phyloP scores from a whole-genome alignment of 192 early-diverging fungal genomes.

The Coemansia pectinata region DNA sequence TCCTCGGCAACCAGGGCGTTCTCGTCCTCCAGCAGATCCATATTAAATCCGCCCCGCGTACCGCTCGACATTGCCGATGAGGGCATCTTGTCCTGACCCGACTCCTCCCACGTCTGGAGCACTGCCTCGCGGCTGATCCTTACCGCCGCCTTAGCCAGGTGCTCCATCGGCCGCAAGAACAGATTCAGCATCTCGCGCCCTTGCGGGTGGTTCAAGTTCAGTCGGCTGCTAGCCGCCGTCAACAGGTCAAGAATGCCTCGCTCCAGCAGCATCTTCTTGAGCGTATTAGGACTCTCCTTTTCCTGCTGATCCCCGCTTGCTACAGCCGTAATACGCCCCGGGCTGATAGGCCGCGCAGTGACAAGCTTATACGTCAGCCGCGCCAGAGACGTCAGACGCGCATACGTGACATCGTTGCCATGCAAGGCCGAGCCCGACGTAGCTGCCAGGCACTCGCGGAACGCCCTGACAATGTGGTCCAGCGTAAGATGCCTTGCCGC shows the following conservation, averaged over 20 bases:
- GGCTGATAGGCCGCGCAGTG: constrained; percentile 45
- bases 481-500: constrained; percentile 44
- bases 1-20: constrained; percentile 29
- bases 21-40: constrained; percentile 47
- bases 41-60: constrained; percentile 33
- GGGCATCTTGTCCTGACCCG: constrained; percentile 55
- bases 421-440: constrained; percentile 18
- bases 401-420: constrained; percentile 43
- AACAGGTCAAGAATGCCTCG: constrained; percentile 80
- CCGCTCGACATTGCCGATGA: constrained; percentile 9
- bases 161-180: constrained; percentile 86
- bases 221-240: constrained; percentile 75
- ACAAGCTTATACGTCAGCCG: constrained; percentile 49
- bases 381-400: constrained; percentile 45
- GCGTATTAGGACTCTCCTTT: constrained; percentile 32
- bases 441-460: constrained; percentile 52
- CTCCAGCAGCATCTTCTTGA: constrained; percentile 77
- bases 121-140: constrained; percentile 75
- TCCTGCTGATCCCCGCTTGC: constrained; percentile 6
- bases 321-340: constrained; percentile 12
- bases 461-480: constrained; percentile 52
- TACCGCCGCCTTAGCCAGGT: constrained; percentile 84
- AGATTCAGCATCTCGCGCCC: constrained; percentile 71
- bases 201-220: constrained; percentile 90
- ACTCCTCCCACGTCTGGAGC: constrained; percentile 47